Base-by-base conservation (phyloP, 2,329 filamentous ascomycete species). In the Plectosphaerella plurivora region DNA sequence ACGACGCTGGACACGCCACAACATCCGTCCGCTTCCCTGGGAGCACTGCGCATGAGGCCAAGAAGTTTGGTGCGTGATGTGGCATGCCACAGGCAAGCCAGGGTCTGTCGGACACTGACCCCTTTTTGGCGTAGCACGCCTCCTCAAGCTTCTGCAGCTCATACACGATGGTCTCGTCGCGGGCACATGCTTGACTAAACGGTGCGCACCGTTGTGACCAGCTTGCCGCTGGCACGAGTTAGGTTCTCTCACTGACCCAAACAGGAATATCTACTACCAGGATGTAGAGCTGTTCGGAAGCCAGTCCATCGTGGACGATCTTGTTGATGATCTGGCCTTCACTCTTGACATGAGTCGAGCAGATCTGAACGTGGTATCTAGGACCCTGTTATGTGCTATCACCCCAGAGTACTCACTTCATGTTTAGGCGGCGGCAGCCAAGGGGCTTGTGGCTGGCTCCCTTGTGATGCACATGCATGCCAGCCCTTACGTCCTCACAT, bases 181-280 rank as follows among this genome's bases (percentile, higher is more conserved):
- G 1, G 81, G 78, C 1, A 74, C 68, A 9, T 60, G 82, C 3
- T 72, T 84, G 18, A 86, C 84, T 3, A 88, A 87, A 66, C 81
- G 84, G 83, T 86, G 49, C 44, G 67, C 60, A 16, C 22, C 15
- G 3, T 2, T 4, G 37, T 22, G 24, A 10, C 15, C 15, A 8
- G 18, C 28, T 6, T 20, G 10, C 14, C 16, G 10, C 33, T 48
- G 7, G 36, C 10, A 10, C 12, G 12, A 15, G 9, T 36, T 14
- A 12, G 20, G 28, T 12, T 12, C 28, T 8, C 28, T 33, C 28
- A 22, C 39, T 55, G n/a, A 51, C 41, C 15, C 35, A 4, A 33
- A 22, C 24, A 93, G 89, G 55, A 88, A 89, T 61, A 84, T 95
- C 4, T 95, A 86, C 66, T 95, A 95, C 63, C 83, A 89, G 60